Conservation (phyloP, 441 rosid species). For the Melastoma candidum region DNA sequence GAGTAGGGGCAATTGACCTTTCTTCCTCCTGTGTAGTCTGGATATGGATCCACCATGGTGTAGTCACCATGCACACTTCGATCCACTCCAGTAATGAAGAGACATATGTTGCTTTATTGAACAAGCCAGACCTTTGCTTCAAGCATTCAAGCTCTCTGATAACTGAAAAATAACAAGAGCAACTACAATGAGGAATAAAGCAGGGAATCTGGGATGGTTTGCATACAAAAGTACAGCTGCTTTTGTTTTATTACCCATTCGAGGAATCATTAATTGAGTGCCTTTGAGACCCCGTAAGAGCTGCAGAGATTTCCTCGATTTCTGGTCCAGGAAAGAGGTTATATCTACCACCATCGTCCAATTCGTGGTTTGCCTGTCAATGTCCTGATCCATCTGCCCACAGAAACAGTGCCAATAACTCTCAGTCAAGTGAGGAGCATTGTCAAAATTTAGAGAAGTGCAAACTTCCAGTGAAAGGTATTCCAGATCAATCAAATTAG, state of each 20-base stretch:
- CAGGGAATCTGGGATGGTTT: background rate
- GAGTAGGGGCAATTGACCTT: conserved; percentile 43
- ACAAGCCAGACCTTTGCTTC: conserved; percentile 40
- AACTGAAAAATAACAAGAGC: conserved; percentile 29
- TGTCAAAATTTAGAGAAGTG: no score
- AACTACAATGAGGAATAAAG: background rate
- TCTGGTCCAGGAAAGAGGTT: conserved; percentile 53
- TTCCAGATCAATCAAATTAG: no score
- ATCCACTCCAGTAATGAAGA: conserved; percentile 66
- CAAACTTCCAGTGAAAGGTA: no score
- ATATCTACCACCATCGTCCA: conserved; percentile 76
- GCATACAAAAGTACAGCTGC: no score
- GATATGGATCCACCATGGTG: conserved; percentile 71
- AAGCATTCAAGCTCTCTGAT: conserved; percentile 59
- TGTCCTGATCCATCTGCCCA: conserved; percentile 8
- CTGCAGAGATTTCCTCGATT: conserved; percentile 55
- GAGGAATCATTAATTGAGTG: conserved; percentile 60
- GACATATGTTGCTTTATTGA: conserved; percentile 46
- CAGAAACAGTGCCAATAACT: conserved; percentile 21
- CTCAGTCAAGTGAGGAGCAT: no score
- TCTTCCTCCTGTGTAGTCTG: conserved; percentile 56
- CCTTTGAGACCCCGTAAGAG: conserved; percentile 80
- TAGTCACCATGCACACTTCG: conserved; percentile 51
- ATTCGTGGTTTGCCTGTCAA: conserved; percentile 30
- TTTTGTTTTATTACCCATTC: conserved; percentile 45